phyloP scores from a whole-genome alignment of 1,284 basidiomycete species.

The Amylostereum areolatum region DNA sequence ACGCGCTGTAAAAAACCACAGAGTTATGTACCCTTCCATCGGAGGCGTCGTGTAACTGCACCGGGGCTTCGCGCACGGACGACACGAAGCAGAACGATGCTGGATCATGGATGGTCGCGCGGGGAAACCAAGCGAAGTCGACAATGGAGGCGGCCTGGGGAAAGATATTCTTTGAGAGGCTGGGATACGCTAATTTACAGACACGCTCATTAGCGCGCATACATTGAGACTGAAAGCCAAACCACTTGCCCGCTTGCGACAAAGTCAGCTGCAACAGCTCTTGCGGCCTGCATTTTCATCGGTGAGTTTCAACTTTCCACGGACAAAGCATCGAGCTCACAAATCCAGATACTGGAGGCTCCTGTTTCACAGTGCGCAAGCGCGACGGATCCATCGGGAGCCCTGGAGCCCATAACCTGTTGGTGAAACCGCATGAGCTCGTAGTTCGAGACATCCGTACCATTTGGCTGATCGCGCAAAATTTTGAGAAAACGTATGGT shows the following conservation, averaged over 20 bases:
- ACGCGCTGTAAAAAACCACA: too few relatives aligned
- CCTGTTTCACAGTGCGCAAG: constrained; percentile 58
- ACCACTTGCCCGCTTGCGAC: constrained; percentile 4
- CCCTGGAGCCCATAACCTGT: constrained; percentile 38
- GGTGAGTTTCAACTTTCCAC: neutral
- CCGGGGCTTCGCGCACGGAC: constrained; percentile 75
- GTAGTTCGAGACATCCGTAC: constrained; percentile 4
- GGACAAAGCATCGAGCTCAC: neutral
- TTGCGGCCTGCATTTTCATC: constrained; percentile 9
- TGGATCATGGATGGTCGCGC: constrained; percentile 50
- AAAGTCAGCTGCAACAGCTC: constrained; percentile 11
- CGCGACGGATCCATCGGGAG: constrained; percentile 53
- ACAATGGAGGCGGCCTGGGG: constrained; percentile 65
- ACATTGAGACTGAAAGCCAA: neutral
- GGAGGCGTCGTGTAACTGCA: constrained; percentile 73
- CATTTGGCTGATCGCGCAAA: constrained; percentile 17
- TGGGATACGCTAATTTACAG: constrained; percentile 1
- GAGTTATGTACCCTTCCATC: too few relatives aligned
- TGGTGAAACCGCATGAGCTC: neutral
- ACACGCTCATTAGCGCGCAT: neutral
- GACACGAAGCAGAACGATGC: constrained; percentile 76
- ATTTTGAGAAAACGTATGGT: constrained; percentile 16
- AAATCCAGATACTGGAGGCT: constrained; percentile 42
- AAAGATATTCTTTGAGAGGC: constrained; percentile 24
- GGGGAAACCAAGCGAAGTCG: constrained; percentile 79